Base-by-base conservation (phyloP, 768 basidiomycete species). In the Filobasidium floriforme region DNA sequence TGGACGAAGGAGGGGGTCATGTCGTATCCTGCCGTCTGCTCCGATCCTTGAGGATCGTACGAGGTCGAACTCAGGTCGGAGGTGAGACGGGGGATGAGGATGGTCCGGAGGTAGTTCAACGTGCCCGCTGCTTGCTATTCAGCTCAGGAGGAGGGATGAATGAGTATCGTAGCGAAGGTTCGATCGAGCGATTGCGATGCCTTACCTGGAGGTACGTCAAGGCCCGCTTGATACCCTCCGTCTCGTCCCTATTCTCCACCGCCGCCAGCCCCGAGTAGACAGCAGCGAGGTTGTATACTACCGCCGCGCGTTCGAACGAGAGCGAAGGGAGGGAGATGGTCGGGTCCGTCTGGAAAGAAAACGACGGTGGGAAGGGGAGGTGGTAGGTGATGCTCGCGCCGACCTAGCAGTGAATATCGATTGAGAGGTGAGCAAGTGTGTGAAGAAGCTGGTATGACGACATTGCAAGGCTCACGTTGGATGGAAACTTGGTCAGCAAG, bases 241-340 rank as follows among this genome's bases (percentile, higher is more conserved):
- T 79, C 24, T 78, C 76, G 41, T 70, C 72, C 49, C 76, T 69
- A 29, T 71, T 57, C 74, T 89, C 86, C 0, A 83, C 74, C 3
- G 82, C 81, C 0, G 87, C 93, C 32, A 96, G 81, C 63, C 89
- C 87, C 1, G 89, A 89, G 75, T 88, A 89, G n/a, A 92, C 79
- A 2, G 90, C 85, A 1, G 88, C 90, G 4, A 97, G 81, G 73
- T 97, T 97, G 82, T 88, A 94, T 0, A 97, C 78, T 0, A 89
- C 81, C 24, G 84, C 82, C 1, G 88, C 86, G 18, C 89, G 83
- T 75, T 98, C 94, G 70, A 88, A 96, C 1, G 84, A 80, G n/a
- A 97, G 81, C 67, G 87, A 92, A 41, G 81, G 82, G 40, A 92
- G 78, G 0, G 87, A 82, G 26, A 89, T 77, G 0, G 90, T 86